Conservation (phyloP, 1,284 basidiomycete genomes). For the Austroboletus olivaceoglutinosus region DNA sequence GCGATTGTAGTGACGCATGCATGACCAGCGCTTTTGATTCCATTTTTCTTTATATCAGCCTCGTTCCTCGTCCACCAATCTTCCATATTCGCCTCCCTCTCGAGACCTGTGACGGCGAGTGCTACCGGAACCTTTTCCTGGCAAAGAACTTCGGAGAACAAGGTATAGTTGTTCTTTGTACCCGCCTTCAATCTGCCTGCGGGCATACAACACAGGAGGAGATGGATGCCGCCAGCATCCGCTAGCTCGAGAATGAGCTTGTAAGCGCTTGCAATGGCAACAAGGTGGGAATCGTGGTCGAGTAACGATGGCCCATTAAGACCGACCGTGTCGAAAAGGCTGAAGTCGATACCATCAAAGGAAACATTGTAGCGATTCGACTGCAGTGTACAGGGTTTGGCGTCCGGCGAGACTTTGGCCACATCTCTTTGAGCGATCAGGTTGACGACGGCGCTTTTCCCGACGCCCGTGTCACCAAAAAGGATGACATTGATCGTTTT, state of each 20-base stretch:
- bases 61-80: conserved; percentile 40
- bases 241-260: background rate
- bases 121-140: conserved; percentile 37
- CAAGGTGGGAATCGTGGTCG: background rate
- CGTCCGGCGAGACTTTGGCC: background rate
- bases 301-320: background rate
- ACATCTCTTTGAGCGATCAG: background rate
- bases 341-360: background rate
- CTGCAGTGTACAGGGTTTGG: background rate
- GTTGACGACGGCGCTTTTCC: conserved; percentile 1
- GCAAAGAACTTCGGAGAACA: conserved; percentile 38
- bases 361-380: background rate
- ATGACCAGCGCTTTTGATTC: background rate
- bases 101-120: conserved; percentile 39
- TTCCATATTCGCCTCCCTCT: conserved; percentile 39
- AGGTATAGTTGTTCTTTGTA: background rate
- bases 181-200: conserved; percentile 19
- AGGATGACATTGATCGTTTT: conserved; percentile 1
- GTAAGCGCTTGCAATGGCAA: conserved; percentile 1
- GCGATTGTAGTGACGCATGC: conserved; percentile 1
- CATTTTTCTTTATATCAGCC: background rate
- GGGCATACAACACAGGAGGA: conserved; percentile 41
- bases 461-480: background rate
- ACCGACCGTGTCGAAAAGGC: background rate
- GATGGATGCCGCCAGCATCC: conserved; percentile 33